Conservation (phyloP, 2,329 filamentous ascomycete species). For the Scedosporium boydii region DNA sequence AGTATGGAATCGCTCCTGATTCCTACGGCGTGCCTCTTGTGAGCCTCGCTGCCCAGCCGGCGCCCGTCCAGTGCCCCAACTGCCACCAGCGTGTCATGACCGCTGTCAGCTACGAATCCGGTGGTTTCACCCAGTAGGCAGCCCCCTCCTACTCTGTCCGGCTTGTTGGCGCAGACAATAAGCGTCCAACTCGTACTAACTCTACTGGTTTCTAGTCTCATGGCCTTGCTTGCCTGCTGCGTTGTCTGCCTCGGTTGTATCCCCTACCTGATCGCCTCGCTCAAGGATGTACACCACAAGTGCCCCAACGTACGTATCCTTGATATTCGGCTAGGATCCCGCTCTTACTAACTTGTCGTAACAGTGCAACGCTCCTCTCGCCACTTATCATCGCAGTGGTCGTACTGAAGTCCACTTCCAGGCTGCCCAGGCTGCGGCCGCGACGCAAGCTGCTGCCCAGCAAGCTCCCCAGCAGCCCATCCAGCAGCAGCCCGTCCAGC, state of each 20-base stretch:
- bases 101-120: constrained; percentile 11
- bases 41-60: constrained; percentile 11
- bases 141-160: background rate
- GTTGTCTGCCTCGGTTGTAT: constrained; percentile 15
- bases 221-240: constrained; percentile 13
- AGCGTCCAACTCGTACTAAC: background rate
- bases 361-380: constrained; percentile 15
- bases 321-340: background rate
- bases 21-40: constrained; percentile 10
- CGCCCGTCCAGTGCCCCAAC: constrained; percentile 13
- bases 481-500: background rate
- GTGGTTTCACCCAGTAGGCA: constrained; percentile 14
- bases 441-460: background rate
- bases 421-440: background rate
- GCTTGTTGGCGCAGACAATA: background rate
- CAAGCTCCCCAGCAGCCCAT: background rate
- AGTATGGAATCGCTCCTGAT: background rate
- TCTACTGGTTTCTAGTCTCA: constrained; percentile 4
- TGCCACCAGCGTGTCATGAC: constrained; percentile 14
- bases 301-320: constrained; percentile 11
- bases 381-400: constrained; percentile 16
- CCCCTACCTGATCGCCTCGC: constrained; percentile 12
- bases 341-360: constrained; percentile 6
- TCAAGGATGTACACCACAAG: constrained; percentile 15
- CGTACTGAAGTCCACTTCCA: constrained; percentile 15